Conservation (phyloP, 345 rosid species). For the Linum lewisii region DNA sequence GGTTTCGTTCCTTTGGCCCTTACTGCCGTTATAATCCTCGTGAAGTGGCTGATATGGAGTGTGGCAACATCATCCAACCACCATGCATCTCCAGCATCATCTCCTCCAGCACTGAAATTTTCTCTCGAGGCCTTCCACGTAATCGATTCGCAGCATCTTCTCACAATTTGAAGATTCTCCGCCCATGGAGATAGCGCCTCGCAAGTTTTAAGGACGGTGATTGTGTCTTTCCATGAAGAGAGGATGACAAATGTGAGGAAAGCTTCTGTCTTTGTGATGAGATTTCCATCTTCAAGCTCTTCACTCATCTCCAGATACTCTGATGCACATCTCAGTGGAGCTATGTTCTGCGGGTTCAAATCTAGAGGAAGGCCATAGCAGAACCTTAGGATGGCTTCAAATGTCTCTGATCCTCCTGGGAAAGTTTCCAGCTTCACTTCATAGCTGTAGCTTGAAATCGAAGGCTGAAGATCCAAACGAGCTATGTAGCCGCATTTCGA, state of each 20-base stretch:
- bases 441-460: constrained; percentile 38
- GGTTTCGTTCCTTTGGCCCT: constrained; percentile 47
- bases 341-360: constrained; percentile 49
- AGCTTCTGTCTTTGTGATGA: constrained; percentile 66
- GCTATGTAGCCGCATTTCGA: constrained; percentile 77
- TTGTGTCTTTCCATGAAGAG: constrained; percentile 77
- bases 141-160: constrained; percentile 80
- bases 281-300: constrained; percentile 72
- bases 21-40: constrained; percentile 53
- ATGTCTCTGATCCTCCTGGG: constrained; percentile 71
- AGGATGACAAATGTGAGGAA: constrained; percentile 73
- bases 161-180: constrained; percentile 72
- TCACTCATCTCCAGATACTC: constrained; percentile 81
- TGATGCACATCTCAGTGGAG: constrained; percentile 67
- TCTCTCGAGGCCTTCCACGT: constrained; percentile 66
- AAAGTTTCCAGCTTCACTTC: constrained; percentile 61
- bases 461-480: constrained; percentile 50
- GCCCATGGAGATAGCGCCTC: constrained; percentile 73
- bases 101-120: constrained; percentile 19
- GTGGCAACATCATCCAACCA: constrained; percentile 26
- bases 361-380: constrained; percentile 60
- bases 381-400: constrained; percentile 55
- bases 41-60: constrained; percentile 52
- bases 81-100: constrained; percentile 30
- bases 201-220: constrained; percentile 59